Base-by-base conservation (phyloP, 2,329 filamentous ascomycete genomes). In the Fusarium sp. region DNA sequence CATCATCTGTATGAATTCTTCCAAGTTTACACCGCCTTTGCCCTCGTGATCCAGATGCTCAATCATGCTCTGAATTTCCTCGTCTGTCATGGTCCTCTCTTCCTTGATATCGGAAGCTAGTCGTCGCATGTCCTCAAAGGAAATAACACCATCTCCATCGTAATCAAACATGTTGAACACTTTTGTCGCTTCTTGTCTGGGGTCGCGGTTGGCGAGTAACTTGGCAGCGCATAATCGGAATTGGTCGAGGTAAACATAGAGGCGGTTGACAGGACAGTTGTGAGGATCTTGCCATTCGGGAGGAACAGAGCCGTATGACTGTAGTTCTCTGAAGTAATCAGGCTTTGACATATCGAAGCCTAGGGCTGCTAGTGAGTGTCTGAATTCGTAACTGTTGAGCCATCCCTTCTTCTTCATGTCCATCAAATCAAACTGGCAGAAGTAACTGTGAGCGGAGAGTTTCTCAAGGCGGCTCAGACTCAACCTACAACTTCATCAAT, bases 361-460 rank as follows among this genome's bases (percentile, higher is more conserved):
- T 3, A 99, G 91, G 7, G 96, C 96, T 82, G 97, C 96, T 79
- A 98, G 92, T 69, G 96, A 95, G 84, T 98, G 96, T 83, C 96
- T 96, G 82, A 98, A 94, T 85, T 99, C 96, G 85, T 98, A 96
- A 87, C 98, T 98, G 86, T 98, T 96, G 80, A 99, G 94, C 83
- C 93, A 91, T 52, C 92, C 90, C 85, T 98, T 95, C 82, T 97
- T 96, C 87, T 98, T 96, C 80, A 98, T 93, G 82, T 98, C 96
- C 87, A 99, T 98, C 75, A 98, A 91, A 71, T 92, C 92, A 84
- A 98, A 98, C 93, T 97, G 75, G 33, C 13, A 67, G 42, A 39
- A 58, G 39, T 4, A 36, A 24, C 24, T 14, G 74, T 79, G 54
- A 80, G 79, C 44, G 22, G 33, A 63, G 45, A 17, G 17, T 35